Base-by-base conservation (phyloP, 2,329 filamentous ascomycete species). In the Bipolaris oryzae region DNA sequence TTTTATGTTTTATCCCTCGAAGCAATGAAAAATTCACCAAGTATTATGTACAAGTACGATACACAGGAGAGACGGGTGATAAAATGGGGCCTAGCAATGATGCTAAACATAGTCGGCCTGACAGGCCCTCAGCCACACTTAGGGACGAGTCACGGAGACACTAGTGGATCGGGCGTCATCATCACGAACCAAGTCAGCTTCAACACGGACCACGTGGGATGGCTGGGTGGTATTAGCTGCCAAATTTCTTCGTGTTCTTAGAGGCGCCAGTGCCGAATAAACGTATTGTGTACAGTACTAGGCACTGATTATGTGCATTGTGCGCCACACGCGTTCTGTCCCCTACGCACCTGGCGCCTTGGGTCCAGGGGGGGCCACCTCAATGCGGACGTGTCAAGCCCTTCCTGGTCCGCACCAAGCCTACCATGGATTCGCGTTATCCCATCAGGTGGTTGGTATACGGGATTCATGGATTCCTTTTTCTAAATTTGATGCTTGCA, bases 141-240 rank as follows among this genome's bases (percentile, higher is more conserved):
- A 9, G 37, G 18, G 4, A 31, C 41, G 7, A 13, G 23, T 31
- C 41, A 44, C 41, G 23, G 41, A 16, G 23, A 44, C 21, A n/a
- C 23, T 23, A 10, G 52, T 43, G 52, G 38, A 25, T 31, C 38
- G 38, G 43, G 52, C 52, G 52, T 53, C 45, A 20, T 54, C 45
- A 21, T 47, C 44, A 50, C 41, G 18, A 34, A 33, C 38, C 38
- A 46, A 54, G 38, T 31, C 52, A 46, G 52, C 52, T 50, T 37
- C 41, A 33, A 33, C 35, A 53, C 51, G 35, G 51, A 13, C 51
- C 51, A 23, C 7, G 10, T 33, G n/a, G 10, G 34, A 35, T 45
- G 41, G 18, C 46, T n/a, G 6, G 33, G 37, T 31, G 25, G 25
- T 31, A 23, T 28, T 13, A 31, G n/a, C 35, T 9, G 7, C 28